Evolutionary conservation across 495 filamentous ascomycete genomes (phyloP).

Genomic region (Aspergillus sclerotioniger): DNA sequence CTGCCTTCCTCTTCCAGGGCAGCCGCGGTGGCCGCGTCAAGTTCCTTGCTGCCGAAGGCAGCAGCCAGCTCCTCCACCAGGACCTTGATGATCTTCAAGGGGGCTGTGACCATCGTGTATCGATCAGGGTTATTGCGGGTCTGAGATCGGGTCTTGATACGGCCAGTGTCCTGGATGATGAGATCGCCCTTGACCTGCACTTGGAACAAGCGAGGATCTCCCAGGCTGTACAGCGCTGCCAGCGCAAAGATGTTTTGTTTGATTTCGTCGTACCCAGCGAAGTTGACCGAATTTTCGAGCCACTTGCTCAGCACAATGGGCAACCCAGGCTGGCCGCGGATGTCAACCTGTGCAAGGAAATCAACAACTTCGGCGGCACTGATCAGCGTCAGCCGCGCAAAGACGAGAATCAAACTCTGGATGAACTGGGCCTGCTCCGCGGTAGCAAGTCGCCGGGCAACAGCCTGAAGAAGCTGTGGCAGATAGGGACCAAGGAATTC

Average conservation of each 20-base stretch:
- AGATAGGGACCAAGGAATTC: constrained; percentile 88
- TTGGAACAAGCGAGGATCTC: constrained; percentile 75
- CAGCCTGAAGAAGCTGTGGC: constrained; percentile 82
- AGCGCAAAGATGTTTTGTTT: constrained; percentile 93
- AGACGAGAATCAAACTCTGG: constrained; percentile 88
- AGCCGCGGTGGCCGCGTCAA: constrained; percentile 53
- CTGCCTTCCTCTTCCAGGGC: constrained; percentile 57
- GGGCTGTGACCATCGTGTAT: constrained; percentile 82
- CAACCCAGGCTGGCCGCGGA: constrained; percentile 70
- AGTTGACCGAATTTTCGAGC: constrained; percentile 94
- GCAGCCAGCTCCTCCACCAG: constrained; percentile 79
- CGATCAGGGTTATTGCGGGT: constrained; percentile 81
- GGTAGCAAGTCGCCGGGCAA: constrained; percentile 79
- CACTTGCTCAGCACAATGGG: constrained; percentile 89
- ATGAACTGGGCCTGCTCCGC: constrained; percentile 84
- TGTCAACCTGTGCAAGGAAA: constrained; percentile 80
- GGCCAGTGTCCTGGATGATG: constrained; percentile 72
- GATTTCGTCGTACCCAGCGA: constrained; percentile 95
- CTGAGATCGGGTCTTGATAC: constrained; percentile 90
- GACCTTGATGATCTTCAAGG: constrained; percentile 94
- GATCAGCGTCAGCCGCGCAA: constrained; percentile 81
- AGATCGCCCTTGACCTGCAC: constrained; percentile 90
- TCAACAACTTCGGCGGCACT: constrained; percentile 87
- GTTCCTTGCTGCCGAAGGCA: constrained; percentile 56
- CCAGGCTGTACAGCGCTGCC: constrained; percentile 80